These are phyloP conservation scores for Stenocarpella maydis DNA, from an alignment of 2,329 filamentous ascomycete species.

Conservation along the genomic window DNA sequence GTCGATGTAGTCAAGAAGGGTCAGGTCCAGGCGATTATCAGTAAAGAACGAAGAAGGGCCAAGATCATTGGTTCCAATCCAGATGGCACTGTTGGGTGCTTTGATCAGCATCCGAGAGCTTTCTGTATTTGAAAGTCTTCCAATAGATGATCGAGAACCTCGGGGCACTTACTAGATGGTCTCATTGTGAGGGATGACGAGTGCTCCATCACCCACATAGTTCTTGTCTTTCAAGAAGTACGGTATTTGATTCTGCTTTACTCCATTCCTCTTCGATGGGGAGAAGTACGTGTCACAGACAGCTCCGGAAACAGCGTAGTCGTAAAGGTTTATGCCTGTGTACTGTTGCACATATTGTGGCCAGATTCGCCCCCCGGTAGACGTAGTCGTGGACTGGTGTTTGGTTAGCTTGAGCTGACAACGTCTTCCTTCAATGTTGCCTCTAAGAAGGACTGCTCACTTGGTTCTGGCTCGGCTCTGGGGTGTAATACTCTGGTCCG, in stretches of 20 bases:
- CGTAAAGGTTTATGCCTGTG: slow-evolving; percentile 35
- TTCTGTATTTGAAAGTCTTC: neutral
- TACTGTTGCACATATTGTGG: slow-evolving; percentile 37
- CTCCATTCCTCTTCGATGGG: slow-evolving; percentile 22
- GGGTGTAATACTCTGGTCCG: slow-evolving; percentile 31
- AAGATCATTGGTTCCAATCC: slow-evolving; percentile 70
- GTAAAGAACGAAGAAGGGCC: slow-evolving; percentile 62
- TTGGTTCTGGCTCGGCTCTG: slow-evolving; percentile 17
- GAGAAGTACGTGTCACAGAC: slow-evolving; percentile 37
- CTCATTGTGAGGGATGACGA: slow-evolving; percentile 25
- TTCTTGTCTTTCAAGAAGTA: slow-evolving; percentile 34
- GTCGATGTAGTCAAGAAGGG: slow-evolving; percentile 56
- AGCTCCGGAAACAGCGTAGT: slow-evolving; percentile 40
- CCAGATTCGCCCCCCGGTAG: slow-evolving; percentile 36
- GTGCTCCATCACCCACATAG: slow-evolving; percentile 24
- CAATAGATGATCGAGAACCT: too few species aligned
- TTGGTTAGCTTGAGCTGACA: neutral
- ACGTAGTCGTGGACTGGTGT: slow-evolving; percentile 20
- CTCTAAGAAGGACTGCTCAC: neutral
- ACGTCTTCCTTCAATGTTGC: neutral
- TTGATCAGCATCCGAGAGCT: neutral
- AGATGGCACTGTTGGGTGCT: slow-evolving; percentile 50
- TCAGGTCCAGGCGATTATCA: slow-evolving; percentile 61
- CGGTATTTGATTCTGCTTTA: slow-evolving; percentile 35
- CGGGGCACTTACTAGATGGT: slow-evolving; percentile 31